Percentiles rank a stretch among this genome's conserved stretches.
These are phyloP conservation scores for Styphnolobium japonicum DNA, from an alignment of 306 rosid species.

Conservation along the genomic window DNA sequence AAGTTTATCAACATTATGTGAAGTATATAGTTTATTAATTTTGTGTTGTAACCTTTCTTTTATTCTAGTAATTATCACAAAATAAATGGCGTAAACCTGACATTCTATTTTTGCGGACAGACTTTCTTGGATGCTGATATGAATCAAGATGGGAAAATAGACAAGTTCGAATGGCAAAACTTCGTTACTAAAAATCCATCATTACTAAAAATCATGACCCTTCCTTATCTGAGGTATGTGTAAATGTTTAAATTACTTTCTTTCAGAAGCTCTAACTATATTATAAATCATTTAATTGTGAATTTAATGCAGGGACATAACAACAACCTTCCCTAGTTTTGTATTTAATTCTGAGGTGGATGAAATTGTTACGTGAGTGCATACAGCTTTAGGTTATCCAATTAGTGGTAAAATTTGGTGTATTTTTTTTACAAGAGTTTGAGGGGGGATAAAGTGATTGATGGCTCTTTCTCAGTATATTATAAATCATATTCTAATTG, in stretches of 20 bases:
- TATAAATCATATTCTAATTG: slow-evolving; percentile 11
- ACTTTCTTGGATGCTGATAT: slow-evolving; percentile 87
- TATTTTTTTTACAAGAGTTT: not conserved
- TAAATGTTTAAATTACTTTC: not conserved
- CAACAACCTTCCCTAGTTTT: slow-evolving; percentile 94
- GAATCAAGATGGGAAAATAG: slow-evolving; percentile 87
- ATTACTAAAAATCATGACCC: slow-evolving; percentile 83
- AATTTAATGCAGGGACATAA: slow-evolving; percentile 79
- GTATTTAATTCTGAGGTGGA: slow-evolving; percentile 90
- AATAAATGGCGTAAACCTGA: slow-evolving; percentile 2
- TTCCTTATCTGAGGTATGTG: slow-evolving; percentile 79
- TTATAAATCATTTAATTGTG: not conserved
- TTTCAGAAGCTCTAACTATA: not conserved
- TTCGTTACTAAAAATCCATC: slow-evolving; percentile 87
- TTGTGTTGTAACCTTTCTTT: not conserved
- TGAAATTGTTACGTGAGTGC: slow-evolving; percentile 66
- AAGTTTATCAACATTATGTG: not conserved
- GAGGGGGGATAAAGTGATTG: not conserved
- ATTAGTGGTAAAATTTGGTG: slow-evolving; percentile 20
- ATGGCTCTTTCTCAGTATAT: not conserved
- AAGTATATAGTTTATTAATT: not conserved
- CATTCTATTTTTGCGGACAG: slow-evolving; percentile 39
- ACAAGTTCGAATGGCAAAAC: slow-evolving; percentile 65
- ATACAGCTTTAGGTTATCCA: slow-evolving; percentile 34
- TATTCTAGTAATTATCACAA: not conserved